A percentile compares a stretch with the other conserved stretches of the same genome.
phyloP scores from a whole-genome alignment of 306 rosid species.

The Rosa rugosa region DNA sequence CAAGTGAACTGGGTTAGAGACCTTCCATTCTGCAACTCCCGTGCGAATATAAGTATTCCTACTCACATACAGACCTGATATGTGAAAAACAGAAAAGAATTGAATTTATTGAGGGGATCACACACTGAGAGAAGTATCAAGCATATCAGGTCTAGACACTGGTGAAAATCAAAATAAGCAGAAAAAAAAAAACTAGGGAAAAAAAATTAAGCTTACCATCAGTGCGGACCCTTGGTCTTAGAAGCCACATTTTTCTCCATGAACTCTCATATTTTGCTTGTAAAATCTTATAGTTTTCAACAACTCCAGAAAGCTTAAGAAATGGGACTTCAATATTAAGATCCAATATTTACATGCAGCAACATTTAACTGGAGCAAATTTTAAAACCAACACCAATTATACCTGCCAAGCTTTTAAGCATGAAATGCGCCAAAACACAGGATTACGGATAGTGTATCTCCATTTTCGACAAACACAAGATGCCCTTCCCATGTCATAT shows the following conservation, averaged over 20 bases:
- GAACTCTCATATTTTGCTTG: conserved; percentile 77
- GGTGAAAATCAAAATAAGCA: neutral
- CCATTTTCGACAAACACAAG: conserved; percentile 97
- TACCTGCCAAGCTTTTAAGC: conserved; percentile 99
- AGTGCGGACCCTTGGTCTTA: conserved; percentile 83
- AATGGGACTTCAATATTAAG: conserved; percentile 28
- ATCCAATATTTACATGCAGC: conserved; percentile 19
- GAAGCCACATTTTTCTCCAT: conserved; percentile 96
- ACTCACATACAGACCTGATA: conserved; percentile 85
- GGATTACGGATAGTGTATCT: conserved; percentile 87
- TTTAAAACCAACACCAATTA: conserved; percentile 23
- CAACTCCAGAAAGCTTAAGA: conserved; percentile 67
- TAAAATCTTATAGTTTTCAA: conserved; percentile 72
- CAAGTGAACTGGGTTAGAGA: conserved; percentile 88
- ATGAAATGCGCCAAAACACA: conserved; percentile 87
- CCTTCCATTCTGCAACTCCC: conserved; percentile 93
- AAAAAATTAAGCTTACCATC: conserved; percentile 59
- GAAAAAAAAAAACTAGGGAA: neutral
- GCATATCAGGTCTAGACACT: neutral
- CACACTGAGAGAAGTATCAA: neutral
- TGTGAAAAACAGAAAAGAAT: conserved; percentile 22
- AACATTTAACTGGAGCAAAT: conserved; percentile 15
- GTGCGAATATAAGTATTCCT: conserved; percentile 93
- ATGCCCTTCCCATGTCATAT: conserved; percentile 78
- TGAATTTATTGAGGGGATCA: neutral